Conservation (phyloP, 140 eudicot species). For the Stevia rebaudiana region DNA sequence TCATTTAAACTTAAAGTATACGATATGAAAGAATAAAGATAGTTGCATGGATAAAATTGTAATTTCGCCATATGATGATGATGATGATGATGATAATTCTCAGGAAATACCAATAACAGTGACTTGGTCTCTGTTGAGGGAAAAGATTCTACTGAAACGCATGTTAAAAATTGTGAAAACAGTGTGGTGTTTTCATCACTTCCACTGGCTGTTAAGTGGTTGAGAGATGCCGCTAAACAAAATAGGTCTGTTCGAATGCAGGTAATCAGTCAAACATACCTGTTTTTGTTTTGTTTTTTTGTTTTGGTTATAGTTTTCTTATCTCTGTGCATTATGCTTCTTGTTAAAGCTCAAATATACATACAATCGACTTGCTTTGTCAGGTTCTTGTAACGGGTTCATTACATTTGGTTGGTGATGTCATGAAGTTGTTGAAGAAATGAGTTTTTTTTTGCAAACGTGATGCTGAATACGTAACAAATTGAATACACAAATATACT, state of each 20-base stretch:
- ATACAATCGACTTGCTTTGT: slow-evolving; percentile 4
- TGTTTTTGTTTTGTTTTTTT: no score
- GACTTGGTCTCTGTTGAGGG: slow-evolving; percentile 42
- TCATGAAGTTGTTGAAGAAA: slow-evolving; percentile 67
- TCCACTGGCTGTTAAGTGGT: slow-evolving; percentile 91
- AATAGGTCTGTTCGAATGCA: slow-evolving; percentile 75
- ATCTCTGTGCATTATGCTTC: not conserved
- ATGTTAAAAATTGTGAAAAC: slow-evolving; percentile 44
- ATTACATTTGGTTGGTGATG: slow-evolving; percentile 87
- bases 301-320: no score
- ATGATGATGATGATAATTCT: slow-evolving; percentile 13
- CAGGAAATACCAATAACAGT: slow-evolving; percentile 45
- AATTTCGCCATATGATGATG: slow-evolving; percentile 8
- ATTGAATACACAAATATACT: not conserved
- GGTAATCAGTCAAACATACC: slow-evolving; percentile 45
- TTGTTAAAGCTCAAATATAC: not conserved
- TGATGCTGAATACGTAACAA: not conserved
- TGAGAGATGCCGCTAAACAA: slow-evolving; percentile 67
- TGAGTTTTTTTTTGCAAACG: slow-evolving; percentile 22
- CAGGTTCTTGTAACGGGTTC: slow-evolving; percentile 99
- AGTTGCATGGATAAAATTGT: slow-evolving; percentile 2
- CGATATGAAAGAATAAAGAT: no score
- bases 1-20: not conserved
- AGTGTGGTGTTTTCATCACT: slow-evolving; percentile 87
- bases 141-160: slow-evolving; percentile 32